Evolutionary conservation across 257 asterid genomes (phyloP), one percentile per base, ranked within the genome.

Genomic region (Petrea volubilis): DNA sequence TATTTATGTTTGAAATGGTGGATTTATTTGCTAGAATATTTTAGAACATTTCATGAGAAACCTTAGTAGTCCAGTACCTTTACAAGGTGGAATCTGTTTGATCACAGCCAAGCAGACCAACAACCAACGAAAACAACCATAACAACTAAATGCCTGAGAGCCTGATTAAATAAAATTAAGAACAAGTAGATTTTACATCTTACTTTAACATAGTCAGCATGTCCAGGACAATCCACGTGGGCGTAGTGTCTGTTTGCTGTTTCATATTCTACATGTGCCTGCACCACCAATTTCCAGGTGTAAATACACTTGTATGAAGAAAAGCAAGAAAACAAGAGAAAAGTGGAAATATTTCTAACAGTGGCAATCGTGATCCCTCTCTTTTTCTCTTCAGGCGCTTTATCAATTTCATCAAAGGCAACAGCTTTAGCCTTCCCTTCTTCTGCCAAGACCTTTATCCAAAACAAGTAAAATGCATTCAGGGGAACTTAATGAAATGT

Each of bases 251-350:
- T 83, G 76, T 88, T 90, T 21, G 80, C 74, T 25, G 98, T 90
- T 78, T 93, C 97, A 50, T 90, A 93, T 60, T 93, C 98, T 3
- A 93, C 97, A 31, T 93, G 98, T 24, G 98, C 94, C 96, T 93
- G 84, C 83, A 71, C 62, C 50, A 67, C 56, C 55, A 79, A 31
- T 43, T 66, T 40, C 50, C 65, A 77, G 20, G 46, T n/a, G 15
- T n/a, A 63, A 68, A 20, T 68, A 51, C 14, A 18, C 44, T 43
- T 24, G 3, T 34, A 56, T 13, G 12, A 6, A 12, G 59, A 60
- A 51, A 52, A 20, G 10, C 66, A 28, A 21, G 14, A 27, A 15
- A 15, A 7, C 13, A 58, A 18, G 12, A 59, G 6, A 5, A 36
- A 27, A 36, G 0, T 51, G 40, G 63, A 27, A 28, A 21, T 10